Evolutionary conservation across 2,329 filamentous ascomycete species (phyloP), one percentile per base, ranked within the genome.

Genomic region (Didymosphaeria variabile): DNA sequence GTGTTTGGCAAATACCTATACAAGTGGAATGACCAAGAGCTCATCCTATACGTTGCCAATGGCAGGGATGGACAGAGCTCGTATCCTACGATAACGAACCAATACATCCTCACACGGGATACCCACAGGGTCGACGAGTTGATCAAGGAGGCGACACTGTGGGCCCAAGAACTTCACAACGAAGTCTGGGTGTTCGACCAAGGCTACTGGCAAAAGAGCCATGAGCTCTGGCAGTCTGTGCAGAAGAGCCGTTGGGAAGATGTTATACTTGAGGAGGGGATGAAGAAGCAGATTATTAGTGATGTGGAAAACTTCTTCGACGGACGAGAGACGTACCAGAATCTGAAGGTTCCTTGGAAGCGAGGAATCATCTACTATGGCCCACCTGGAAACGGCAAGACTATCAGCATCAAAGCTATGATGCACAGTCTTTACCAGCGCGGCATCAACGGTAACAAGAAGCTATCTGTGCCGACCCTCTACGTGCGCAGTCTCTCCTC

Each of bases 261-360:
- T 64, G 89, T 92, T 2, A 91, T 92, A 51, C 80, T 92, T 8
- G 87, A 90, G 31, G 78, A 84, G 31, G 79, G 79, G 10, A 90
- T 90, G 85, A 92, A 92, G 79, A 82, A 85, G 63, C 78, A 83
- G 8, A 82, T 92, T 56, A 86, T 89, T 51, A 80, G 84, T 4
- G 89, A 91, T 71, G 86, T 91, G 45, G 76, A 85, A 45, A 84
- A 85, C 49, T 92, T 92, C 78, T 92, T 89, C 72, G 81, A 86
- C 54, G 83, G 82, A 0, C 79, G 83, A 34, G 82, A 85, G 5
- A 86, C 86, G 1, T 92, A 91, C 69, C 71, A 80, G 5, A 79
- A 84, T 51, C 81, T 91, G 46, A 83, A 83, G 62, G 88, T 91
- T 5, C 88, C 90, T 0, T 92, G 90, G 89, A 91, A 92, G 81